Percentiles rank a stretch among this genome's conserved stretches.
Evolutionary conservation across 176 grass and related monocot species (phyloP).

Genomic region (Olyra latifolia): DNA sequence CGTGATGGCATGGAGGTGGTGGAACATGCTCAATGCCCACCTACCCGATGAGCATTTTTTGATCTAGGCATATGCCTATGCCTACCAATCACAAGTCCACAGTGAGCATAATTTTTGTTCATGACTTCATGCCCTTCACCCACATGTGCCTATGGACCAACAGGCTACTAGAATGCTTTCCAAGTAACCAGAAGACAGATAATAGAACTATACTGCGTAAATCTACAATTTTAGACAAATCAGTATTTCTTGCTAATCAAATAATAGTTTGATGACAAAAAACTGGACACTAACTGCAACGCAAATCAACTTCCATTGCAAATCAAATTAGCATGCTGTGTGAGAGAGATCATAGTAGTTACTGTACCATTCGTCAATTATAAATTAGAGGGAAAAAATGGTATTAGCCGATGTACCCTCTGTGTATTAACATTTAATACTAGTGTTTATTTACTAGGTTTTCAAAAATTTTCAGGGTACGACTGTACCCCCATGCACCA

Average conservation of each 20-base stretch:
- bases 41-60: background rate
- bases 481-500: background rate
- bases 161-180: background rate
- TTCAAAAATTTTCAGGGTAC: background rate
- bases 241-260: background rate
- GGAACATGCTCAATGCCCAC: background rate
- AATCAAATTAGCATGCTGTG: background rate
- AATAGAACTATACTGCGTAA: background rate
- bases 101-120: background rate
- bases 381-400: background rate
- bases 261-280: background rate
- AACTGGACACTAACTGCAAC: slow-evolving; percentile 7
- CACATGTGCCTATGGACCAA: background rate
- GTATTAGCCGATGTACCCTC: background rate
- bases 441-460: background rate
- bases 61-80: background rate
- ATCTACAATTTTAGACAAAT: background rate
- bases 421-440: background rate
- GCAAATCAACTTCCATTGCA: background rate
- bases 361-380: background rate
- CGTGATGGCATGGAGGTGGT: background rate
- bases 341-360: background rate
- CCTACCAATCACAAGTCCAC: background rate
- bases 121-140: background rate
- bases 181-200: slow-evolving; percentile 1